Evolutionary conservation across 768 basidiomycete genomes (phyloP).

Genomic region (Mycena crocata): DNA sequence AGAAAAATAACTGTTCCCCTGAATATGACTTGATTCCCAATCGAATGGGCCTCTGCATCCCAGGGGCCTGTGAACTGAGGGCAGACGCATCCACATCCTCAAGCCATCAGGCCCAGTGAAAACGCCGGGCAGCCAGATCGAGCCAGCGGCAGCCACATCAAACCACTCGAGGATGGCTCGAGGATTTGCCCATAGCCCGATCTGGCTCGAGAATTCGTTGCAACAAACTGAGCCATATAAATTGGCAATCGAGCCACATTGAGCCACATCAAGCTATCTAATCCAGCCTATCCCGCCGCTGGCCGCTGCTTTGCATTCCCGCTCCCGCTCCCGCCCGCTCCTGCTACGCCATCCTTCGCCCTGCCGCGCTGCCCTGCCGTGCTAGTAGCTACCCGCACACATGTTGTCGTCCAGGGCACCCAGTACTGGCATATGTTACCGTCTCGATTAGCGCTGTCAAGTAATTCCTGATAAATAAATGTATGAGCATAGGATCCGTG

Average conservation of each 20-base stretch:
- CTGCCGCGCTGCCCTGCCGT: not conserved
- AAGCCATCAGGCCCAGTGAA: slow-evolving; percentile 1
- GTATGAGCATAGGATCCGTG: no score
- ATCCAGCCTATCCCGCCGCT: not conserved
- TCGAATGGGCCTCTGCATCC: no score
- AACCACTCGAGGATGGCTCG: not conserved
- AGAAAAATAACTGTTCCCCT: no score
- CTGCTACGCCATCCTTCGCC: not conserved
- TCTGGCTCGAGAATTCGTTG: slow-evolving; percentile 4
- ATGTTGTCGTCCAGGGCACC: no score
- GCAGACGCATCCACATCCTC: no score
- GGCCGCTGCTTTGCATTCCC: not conserved
- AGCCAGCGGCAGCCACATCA: not conserved
- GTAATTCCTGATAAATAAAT: no score
- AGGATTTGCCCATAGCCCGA: not conserved
- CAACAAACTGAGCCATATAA: not conserved
- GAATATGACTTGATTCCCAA: no score
- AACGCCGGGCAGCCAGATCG: slow-evolving; percentile 11
- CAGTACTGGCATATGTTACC: no score
- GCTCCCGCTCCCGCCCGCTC: not conserved
- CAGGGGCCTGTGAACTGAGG: no score
- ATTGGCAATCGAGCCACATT: slow-evolving; percentile 10
- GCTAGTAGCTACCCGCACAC: no score
- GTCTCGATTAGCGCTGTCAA: no score
- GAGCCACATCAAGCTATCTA: not conserved